Conservation (phyloP, 2,329 filamentous ascomycete species). For the Hypoxylon sp. region DNA sequence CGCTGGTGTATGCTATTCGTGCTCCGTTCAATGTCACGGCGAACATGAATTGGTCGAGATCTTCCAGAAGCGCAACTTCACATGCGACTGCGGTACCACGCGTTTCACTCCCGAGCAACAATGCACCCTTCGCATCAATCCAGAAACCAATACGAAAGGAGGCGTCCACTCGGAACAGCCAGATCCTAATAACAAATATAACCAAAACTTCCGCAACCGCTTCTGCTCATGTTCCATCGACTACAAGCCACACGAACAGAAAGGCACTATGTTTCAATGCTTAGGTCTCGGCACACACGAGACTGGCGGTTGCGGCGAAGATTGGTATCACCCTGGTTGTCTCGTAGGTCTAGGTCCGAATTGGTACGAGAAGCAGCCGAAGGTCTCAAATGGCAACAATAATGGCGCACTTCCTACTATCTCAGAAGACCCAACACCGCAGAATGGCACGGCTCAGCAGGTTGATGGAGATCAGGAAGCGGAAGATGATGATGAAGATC, state of each 20-base stretch:
- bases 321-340: constrained; percentile 98
- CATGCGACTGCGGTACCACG: constrained; percentile 94
- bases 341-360: constrained; percentile 83
- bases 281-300: constrained; percentile 84
- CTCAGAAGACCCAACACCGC: constrained; percentile 60
- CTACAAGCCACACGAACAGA: constrained; percentile 90
- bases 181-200: constrained; percentile 84
- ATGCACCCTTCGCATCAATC: constrained; percentile 82
- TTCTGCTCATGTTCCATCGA: constrained; percentile 93
- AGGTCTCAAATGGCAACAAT: constrained; percentile 43
- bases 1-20: constrained; percentile 95
- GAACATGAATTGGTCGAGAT: constrained; percentile 96
- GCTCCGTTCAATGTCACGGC: constrained; percentile 95
- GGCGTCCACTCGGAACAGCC: constrained; percentile 82
- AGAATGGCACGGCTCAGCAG: constrained; percentile 42
- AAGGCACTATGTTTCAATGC: constrained; percentile 98
- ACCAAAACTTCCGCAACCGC: constrained; percentile 92
- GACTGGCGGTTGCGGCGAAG: constrained; percentile 92
- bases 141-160: constrained; percentile 81
- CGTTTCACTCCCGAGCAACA: constrained; percentile 77
- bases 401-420: constrained; percentile 63
- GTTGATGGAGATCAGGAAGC: constrained; percentile 54
- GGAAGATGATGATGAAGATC: constrained; percentile 72
- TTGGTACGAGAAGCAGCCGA: constrained; percentile 73
- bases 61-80: constrained; percentile 95